Evolutionary conservation across 192 early-diverging fungal genomes (phyloP), one percentile per base, ranked within the genome.

Genomic region (Backusella sp.): DNA sequence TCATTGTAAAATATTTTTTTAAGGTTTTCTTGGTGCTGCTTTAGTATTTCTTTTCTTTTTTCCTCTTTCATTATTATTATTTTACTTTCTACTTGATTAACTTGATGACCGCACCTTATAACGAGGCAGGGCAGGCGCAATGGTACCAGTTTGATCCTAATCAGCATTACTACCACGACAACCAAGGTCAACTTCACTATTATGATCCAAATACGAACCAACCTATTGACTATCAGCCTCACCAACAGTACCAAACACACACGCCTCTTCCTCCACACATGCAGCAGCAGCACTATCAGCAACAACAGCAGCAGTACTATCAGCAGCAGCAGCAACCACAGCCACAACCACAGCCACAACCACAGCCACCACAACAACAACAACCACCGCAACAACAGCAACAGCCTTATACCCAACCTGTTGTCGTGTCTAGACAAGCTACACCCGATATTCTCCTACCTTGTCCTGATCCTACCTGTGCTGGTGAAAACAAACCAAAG

Each of bases 401-500:
- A 28, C 56, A 44, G 23, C 41, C 17, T 8, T 65, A 36, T 30
- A 34, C 34, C 26, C 28, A 65, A 75, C 41, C 59, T 53, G 15
- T 53, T 42, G 23, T 44, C 26, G n/a, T 34, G 53, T 73, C 72
- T 62, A 65, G 72, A 65, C 44, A 67, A 65, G n/a, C 53, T 21
- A 44, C 66, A 1, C 73, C 73, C 66, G 73, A 65, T 68, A 41
- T 44, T 1, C 15, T 34, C 4, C 1, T 82, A 59, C n/a, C 79
- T 23, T 86, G 85, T 62, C 78, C 84, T 41, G 76, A 81, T 59
- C 68, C 84, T 21, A 79, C 77, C 15, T 84, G 84, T 73, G 59
- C 69, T 9, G 86, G 84, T n/a, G 84, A 84, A 62, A 86, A 86
- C 66, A 88, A 86, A 59, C 52, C 76, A 6, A 78, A 74, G 8